Base-by-base conservation (phyloP, 805 yeast species). In the Limtongozyma cylindracea region DNA sequence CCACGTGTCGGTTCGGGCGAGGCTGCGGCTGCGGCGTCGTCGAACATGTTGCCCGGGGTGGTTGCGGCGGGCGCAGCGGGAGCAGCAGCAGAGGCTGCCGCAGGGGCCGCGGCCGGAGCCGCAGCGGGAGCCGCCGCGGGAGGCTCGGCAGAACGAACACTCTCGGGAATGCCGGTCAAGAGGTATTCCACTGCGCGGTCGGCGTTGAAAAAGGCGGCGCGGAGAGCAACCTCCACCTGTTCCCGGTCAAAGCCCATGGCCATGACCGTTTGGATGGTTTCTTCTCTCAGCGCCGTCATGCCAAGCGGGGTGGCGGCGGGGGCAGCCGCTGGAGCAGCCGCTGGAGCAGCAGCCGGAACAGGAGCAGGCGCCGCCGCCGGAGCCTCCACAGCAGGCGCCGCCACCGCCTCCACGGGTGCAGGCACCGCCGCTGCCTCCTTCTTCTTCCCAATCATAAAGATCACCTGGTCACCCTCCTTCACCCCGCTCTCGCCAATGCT, bases 131-230 rank as follows among this genome's bases (percentile, higher is more conserved):
- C 11, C 11, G 19, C 12, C 3, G 5, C 18, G 13, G 6, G 19
- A 10, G 12, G 20, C 9, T 11, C n/a, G n/a, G n/a, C n/a, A n/a
- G n/a, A n/a, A n/a, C n/a, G n/a, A n/a, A 61, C 43, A 15, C 50
- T 41, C 35, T 70, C 84, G 12, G 94, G 93, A 20, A 84, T 62
- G 3, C 95, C 96, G 21, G 82, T 77, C 31, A 88, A 51, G 22
- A 88, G 54, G 42, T 84, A 82, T 42, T 88, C 98, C 9, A 88
- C 96, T 0, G 98, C 98, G 36, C 98, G 67, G 41, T 84, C 96
- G 11, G 98, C 96, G 46, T 88, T 82, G 49, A 84, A 84, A 51
- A 67, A 88, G 2, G 98, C 96, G 10, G 93, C 92, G 34, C 91
- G 66, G 41, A 88, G 51, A 0, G 98, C 98, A 20, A 66, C 61